A percentile compares a stretch with the other conserved stretches of the same genome.
These are phyloP conservation scores for Lobulomyces angularis DNA, from an alignment of 192 early-diverging fungal genomes.

Conservation along the genomic window DNA sequence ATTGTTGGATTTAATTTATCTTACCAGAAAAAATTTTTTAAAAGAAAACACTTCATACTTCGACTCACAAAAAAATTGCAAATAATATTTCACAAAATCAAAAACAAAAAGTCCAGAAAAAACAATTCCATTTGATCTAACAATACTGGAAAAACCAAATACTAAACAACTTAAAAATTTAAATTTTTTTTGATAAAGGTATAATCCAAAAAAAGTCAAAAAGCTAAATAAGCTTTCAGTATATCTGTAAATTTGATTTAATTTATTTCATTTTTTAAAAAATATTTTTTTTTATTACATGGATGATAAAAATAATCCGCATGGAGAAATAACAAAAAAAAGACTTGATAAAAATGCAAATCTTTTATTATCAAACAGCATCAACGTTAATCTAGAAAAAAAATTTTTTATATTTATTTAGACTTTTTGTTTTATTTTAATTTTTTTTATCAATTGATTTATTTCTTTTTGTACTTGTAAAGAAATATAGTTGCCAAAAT, in stretches of 20 bases:
- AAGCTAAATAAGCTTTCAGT: constrained; percentile 76
- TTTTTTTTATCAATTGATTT: too few relatives aligned
- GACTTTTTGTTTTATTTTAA: too few relatives aligned
- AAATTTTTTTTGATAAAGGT: constrained; percentile 23
- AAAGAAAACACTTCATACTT: too few relatives aligned
- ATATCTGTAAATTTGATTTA: constrained; percentile 25
- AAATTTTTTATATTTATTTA: too few relatives aligned
- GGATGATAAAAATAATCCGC: constrained; percentile 76
- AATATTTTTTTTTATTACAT: constrained; percentile 29
- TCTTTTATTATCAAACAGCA: constrained; percentile 26
- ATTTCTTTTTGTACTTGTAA: constrained; percentile 48
- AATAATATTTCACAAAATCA: constrained; percentile 31
- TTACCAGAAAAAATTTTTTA: too few relatives aligned
- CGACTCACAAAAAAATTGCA: too few relatives aligned
- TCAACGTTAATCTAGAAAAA: constrained; percentile 25
- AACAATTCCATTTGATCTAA: constrained; percentile 69
- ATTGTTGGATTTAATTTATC: too few relatives aligned
- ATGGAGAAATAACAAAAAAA: constrained; percentile 62
- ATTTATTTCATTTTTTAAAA: too few relatives aligned
- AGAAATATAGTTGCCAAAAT: constrained; percentile 56
- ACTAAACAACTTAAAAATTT: constrained; percentile 50
- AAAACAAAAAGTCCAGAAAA: constrained; percentile 78
- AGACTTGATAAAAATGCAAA: constrained; percentile 54
- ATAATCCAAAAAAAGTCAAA: constrained; percentile 69
- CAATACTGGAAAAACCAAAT: constrained; percentile 42